Percentiles rank a stretch among this genome's conserved stretches.
Evolutionary conservation across 805 yeast genomes (phyloP).

Genomic region (Metschnikowia aberdeeniae): DNA sequence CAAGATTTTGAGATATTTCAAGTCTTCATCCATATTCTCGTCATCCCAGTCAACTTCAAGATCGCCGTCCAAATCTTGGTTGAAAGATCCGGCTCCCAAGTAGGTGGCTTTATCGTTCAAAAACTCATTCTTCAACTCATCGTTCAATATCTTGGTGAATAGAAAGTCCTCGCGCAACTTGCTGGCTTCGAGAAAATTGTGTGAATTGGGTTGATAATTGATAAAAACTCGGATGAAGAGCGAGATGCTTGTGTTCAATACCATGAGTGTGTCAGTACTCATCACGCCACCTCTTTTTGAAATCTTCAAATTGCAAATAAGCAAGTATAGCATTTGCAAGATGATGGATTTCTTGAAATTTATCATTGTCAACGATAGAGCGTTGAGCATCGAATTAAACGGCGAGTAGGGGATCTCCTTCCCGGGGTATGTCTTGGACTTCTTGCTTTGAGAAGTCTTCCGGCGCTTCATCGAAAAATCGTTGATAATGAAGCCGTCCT

Average conservation of each 20-base stretch:
- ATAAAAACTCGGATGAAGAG: constrained; percentile 36
- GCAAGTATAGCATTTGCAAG: constrained; percentile 39
- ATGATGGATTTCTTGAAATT: constrained; percentile 41
- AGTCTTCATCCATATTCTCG: constrained; percentile 45
- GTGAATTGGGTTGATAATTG: constrained; percentile 27
- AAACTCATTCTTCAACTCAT: constrained; percentile 37
- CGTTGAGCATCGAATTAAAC: constrained; percentile 39
- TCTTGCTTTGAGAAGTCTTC: constrained; percentile 16
- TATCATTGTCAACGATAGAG: constrained; percentile 40
- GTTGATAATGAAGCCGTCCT: constrained; percentile 43
- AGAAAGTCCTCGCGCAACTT: constrained; percentile 31
- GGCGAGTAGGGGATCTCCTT: constrained; percentile 34
- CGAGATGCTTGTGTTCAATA: constrained; percentile 22
- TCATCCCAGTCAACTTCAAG: constrained; percentile 46
- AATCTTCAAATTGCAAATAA: constrained; percentile 37
- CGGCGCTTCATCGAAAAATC: constrained; percentile 38
- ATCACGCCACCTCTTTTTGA: constrained; percentile 25
- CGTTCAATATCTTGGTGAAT: constrained; percentile 36
- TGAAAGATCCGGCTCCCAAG: not conserved
- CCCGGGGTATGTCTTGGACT: constrained; percentile 6
- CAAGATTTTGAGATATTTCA: constrained; percentile 39
- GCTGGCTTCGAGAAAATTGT: constrained; percentile 11
- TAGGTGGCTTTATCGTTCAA: constrained; percentile 25
- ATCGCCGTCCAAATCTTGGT: constrained; percentile 26
- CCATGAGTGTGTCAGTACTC: constrained; percentile 14